phyloP scores from a whole-genome alignment of 73 alveolate species.

The Stentor coeruleus region DNA sequence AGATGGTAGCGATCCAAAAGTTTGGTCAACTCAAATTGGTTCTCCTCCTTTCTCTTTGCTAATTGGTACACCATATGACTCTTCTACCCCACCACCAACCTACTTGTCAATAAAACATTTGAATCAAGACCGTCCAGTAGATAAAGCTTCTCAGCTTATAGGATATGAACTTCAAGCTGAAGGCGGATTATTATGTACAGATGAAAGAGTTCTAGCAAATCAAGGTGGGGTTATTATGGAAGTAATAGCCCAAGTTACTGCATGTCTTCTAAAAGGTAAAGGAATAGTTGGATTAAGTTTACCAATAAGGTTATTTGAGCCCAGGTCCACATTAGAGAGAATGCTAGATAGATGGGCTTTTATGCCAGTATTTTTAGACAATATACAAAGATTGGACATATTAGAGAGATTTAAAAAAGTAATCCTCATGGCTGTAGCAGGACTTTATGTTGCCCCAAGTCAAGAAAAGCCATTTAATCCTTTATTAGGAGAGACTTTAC shows the following conservation, averaged over 20 bases:
- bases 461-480: conserved; percentile 88
- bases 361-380: conserved; percentile 56
- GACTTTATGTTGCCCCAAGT: conserved; percentile 34
- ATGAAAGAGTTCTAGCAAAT: conserved; percentile 46
- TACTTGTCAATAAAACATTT: no score
- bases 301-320: conserved; percentile 72
- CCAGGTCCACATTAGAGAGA: conserved; percentile 63
- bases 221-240: conserved; percentile 46
- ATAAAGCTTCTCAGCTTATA: no score
- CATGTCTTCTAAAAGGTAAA: conserved; percentile 68
- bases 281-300: conserved; percentile 58
- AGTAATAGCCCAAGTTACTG: no score
- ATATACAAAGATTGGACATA: conserved; percentile 52
- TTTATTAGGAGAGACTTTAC: conserved; percentile 81
- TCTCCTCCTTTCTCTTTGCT: no score
- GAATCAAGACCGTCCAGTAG: no score
- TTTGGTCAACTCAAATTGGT: no score
- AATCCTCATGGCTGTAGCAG: conserved; percentile 49
- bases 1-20: no score
- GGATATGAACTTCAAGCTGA: conserved; percentile 32
- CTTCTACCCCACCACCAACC: no score
- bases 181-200: conserved; percentile 58
- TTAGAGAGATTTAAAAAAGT: conserved; percentile 64
- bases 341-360: conserved; percentile 43
- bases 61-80: no score